Percentiles rank a stretch among this genome's conserved stretches.
phyloP scores from a whole-genome alignment of 345 rosid genomes.

The Limnanthes douglasii region DNA sequence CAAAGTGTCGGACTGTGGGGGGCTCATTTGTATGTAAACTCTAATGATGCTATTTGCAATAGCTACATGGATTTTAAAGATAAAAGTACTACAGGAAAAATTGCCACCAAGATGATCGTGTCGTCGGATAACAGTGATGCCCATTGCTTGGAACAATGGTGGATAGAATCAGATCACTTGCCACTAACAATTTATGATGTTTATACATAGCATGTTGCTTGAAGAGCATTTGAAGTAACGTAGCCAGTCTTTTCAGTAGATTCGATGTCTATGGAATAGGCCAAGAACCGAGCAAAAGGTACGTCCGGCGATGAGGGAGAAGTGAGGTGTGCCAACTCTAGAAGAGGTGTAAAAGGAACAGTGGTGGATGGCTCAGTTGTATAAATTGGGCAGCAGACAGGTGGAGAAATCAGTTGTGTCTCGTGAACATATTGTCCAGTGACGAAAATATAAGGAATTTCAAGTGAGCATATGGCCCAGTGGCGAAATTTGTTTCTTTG shows the following conservation, averaged over 20 bases:
- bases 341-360: constrained; percentile 95
- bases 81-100: too few species aligned
- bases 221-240: constrained; percentile 53
- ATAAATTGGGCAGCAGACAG: constrained; percentile 79
- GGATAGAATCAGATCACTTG: too few species aligned
- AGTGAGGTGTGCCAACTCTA: constrained; percentile 87
- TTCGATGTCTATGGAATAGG: constrained; percentile 51
- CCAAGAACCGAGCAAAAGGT: constrained; percentile 84
- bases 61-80: too few species aligned
- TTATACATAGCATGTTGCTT: constrained; percentile 49
- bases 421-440: constrained; percentile 98
- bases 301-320: constrained; percentile 98
- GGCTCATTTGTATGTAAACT: too few species aligned
- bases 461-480: too few species aligned
- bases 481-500: too few species aligned
- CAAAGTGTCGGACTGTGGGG: too few species aligned
- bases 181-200: too few species aligned
- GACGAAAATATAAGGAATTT: constrained; percentile 85
- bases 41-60: too few species aligned
- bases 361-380: constrained; percentile 98
- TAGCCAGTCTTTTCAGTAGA: constrained; percentile 35
- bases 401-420: constrained; percentile 90
- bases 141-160: too few species aligned
- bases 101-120: too few species aligned
- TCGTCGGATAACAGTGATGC: too few species aligned